Evolutionary conservation across 306 rosid species (phyloP).

Genomic region (Lotus japonicus): DNA sequence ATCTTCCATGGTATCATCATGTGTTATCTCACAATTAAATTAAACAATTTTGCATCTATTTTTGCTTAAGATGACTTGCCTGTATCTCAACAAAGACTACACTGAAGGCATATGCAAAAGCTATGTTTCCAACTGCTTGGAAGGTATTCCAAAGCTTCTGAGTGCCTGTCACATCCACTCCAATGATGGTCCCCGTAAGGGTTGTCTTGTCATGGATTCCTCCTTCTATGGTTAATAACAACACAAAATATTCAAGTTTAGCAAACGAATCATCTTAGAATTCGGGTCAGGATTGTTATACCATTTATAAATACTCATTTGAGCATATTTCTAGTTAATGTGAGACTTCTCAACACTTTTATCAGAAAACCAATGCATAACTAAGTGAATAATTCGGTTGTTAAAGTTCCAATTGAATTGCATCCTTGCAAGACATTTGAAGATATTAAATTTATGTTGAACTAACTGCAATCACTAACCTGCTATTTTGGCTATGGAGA

Average conservation of each 20-base stretch:
- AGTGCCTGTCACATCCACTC: slow-evolving; percentile 23
- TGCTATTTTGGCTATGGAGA: slow-evolving; percentile 42
- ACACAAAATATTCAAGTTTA: background rate
- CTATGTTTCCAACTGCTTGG: slow-evolving; percentile 39
- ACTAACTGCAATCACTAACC: slow-evolving; percentile 17
- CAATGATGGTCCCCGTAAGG: slow-evolving; percentile 20
- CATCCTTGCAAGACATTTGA: too few relatives aligned
- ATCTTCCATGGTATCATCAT: too few relatives aligned
- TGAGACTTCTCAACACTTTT: too few relatives aligned
- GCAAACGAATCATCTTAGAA: too few relatives aligned
- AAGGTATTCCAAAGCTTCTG: slow-evolving; percentile 30
- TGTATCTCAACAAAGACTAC: slow-evolving; percentile 31
- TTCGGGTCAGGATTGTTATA: too few relatives aligned
- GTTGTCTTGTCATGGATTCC: slow-evolving; percentile 14
- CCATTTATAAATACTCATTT: too few relatives aligned
- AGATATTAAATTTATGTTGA: background rate
- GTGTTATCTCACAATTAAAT: too few relatives aligned
- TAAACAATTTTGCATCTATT: too few relatives aligned
- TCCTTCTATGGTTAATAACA: slow-evolving; percentile 1
- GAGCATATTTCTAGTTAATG: too few relatives aligned
- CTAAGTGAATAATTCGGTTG: too few relatives aligned
- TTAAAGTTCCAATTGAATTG: too few relatives aligned
- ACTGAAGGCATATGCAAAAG: slow-evolving; percentile 36
- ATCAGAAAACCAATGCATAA: too few relatives aligned
- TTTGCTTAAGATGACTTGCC: slow-evolving; percentile 6